Evolutionary conservation across 2,329 filamentous ascomycete genomes (phyloP).

Genomic region (Alternaria alternata): DNA sequence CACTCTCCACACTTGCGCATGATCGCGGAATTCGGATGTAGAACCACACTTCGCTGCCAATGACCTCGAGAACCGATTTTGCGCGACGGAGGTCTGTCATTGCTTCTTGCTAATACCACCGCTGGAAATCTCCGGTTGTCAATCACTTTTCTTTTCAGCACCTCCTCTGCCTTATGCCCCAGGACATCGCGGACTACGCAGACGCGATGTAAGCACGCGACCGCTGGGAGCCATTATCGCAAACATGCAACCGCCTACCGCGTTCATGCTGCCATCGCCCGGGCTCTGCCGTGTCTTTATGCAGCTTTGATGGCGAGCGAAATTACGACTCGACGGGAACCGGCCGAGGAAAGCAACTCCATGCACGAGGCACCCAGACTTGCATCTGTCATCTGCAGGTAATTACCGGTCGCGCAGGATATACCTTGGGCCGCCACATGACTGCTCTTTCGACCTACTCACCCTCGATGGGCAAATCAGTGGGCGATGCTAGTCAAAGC

Average conservation of each 20-base stretch:
- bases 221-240: background rate
- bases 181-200: background rate
- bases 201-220: constrained; percentile 5
- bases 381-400: constrained; percentile 26
- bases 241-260: constrained; percentile 6
- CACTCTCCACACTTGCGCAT: background rate
- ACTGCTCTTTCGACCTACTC: background rate
- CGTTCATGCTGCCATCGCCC: constrained; percentile 3
- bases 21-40: background rate
- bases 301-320: constrained; percentile 27
- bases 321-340: constrained; percentile 36
- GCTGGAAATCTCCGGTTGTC: background rate
- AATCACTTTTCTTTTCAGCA: background rate
- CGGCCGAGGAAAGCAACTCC: constrained; percentile 24
- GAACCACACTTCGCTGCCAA: background rate
- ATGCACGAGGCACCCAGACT: constrained; percentile 16
- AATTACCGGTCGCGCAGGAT: constrained; percentile 24
- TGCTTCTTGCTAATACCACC: background rate
- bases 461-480: background rate
- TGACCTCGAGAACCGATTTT: background rate
- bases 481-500: background rate
- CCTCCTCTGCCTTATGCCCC: background rate
- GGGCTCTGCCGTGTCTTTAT: constrained; percentile 20
- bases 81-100: background rate
- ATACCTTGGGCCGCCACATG: constrained; percentile 3